phyloP scores from a whole-genome alignment of 257 asterid species.

The Leptodermis oblonga region DNA sequence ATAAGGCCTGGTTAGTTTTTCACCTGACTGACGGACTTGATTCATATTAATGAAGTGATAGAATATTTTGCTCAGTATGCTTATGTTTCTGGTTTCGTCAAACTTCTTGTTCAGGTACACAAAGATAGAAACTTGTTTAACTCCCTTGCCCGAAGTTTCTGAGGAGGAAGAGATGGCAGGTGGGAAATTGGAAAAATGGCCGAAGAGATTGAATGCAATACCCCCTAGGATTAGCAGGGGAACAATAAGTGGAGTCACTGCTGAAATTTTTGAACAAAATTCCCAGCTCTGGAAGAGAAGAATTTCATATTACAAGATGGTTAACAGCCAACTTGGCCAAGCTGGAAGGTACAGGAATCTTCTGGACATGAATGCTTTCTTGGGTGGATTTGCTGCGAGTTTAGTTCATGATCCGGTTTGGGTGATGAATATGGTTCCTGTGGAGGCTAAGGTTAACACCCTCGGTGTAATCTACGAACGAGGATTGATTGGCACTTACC shows the following conservation, averaged over 20 bases:
- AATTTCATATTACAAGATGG: slow-evolving; percentile 61
- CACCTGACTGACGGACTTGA: neutral
- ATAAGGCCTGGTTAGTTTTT: slow-evolving; percentile 58
- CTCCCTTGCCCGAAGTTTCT: slow-evolving; percentile 68
- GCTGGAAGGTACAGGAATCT: slow-evolving; percentile 71
- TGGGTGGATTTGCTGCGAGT: slow-evolving; percentile 85
- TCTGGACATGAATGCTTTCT: slow-evolving; percentile 76
- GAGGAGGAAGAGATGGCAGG: slow-evolving; percentile 52
- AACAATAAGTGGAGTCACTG: slow-evolving; percentile 38
- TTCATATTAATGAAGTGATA: no score
- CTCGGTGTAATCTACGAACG: slow-evolving; percentile 78
- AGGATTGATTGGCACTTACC: slow-evolving; percentile 84
- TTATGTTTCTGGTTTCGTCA: neutral
- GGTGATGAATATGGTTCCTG: slow-evolving; percentile 86
- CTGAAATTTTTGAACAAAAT: slow-evolving; percentile 38
- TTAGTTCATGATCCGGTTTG: slow-evolving; percentile 57
- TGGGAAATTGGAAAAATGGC: slow-evolving; percentile 69
- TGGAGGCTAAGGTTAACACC: slow-evolving; percentile 53
- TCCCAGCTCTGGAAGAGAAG: slow-evolving; percentile 61
- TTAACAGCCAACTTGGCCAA: slow-evolving; percentile 50
- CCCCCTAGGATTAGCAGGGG: slow-evolving; percentile 74
- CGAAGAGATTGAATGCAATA: slow-evolving; percentile 43
- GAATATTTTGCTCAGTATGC: neutral
- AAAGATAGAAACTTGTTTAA: slow-evolving; percentile 57
- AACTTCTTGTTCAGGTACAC: slow-evolving; percentile 49